Evolutionary conservation across 148 eudicot genomes (phyloP).

Genomic region (Chenopodium berlandieri): DNA sequence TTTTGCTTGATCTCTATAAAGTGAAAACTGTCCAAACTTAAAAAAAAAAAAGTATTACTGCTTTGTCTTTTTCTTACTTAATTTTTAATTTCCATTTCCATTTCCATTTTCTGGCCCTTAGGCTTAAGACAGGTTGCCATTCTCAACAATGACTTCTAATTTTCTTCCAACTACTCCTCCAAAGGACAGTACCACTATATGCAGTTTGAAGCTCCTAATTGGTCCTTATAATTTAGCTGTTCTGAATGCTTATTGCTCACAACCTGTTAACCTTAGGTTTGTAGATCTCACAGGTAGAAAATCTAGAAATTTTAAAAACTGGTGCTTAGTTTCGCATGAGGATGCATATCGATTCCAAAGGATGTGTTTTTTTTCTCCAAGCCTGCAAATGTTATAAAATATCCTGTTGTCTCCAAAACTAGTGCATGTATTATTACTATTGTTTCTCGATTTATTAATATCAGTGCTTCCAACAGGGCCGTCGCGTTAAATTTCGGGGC

Average conservation of each 20-base stretch:
- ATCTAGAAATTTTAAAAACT: background rate
- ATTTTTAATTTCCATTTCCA: background rate
- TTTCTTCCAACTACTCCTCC: background rate
- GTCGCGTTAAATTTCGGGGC: too few species aligned
- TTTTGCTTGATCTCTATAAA: background rate
- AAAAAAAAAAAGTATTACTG: background rate
- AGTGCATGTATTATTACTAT: background rate
- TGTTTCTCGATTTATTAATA: background rate
- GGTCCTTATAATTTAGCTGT: background rate
- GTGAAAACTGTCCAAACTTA: background rate
- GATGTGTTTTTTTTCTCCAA: background rate
- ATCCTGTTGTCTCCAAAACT: background rate
- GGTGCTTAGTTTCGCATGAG: background rate
- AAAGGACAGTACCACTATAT: background rate
- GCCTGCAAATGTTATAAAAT: background rate
- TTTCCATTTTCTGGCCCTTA: background rate
- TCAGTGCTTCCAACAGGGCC: background rate
- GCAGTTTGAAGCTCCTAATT: background rate
- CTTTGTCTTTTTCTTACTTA: too few species aligned
- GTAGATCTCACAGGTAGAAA: background rate
- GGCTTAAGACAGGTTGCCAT: too few species aligned
- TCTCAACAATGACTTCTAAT: background rate
- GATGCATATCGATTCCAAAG: background rate
- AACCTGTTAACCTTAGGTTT: background rate
- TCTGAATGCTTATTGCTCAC: background rate